Evolutionary conservation across 2,329 filamentous ascomycete species (phyloP), one percentile per base, ranked within the genome.

Genomic region (Juglanconis sp.): DNA sequence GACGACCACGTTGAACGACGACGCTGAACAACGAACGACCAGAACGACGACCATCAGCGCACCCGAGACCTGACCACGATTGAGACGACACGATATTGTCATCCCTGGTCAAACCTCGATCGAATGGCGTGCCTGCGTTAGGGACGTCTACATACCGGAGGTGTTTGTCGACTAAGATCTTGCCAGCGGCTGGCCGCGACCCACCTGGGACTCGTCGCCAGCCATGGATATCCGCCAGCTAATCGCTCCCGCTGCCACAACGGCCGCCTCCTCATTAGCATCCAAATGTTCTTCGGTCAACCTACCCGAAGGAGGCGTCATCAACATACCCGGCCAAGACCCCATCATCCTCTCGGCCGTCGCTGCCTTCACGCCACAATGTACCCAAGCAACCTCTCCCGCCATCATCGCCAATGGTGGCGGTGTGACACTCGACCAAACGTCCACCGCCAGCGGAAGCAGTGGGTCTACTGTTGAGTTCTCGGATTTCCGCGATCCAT

Each of bases 401-500:
- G 71, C 72, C 54, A 75, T 81, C 57, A 74, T 78, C 52, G 72
- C 76, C 47, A 77, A 77, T 57, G 71, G 71, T 10, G 72, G 74
- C 46, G 70, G 77, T 61, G 73, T 75, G 40, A 68, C 68, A 31
- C 64, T 70, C 38, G 70, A 69, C 62, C 68, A 71, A 50, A 57
- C 67, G 5, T 44, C 64, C 53, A 56, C 57, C 31, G 51, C 59
- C 9, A 65, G 66, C 40, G 24, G 24, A 24, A 68, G 73, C 57
- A 69, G 69, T 32, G 24, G 17, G 15, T 17, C 8, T 13, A 67
- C 72, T n/a, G 71, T 72, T 52, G 71, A 75, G 42, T 74, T 87
- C 64, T 84, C 87, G 62, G 86, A 92, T 73, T 85, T 91, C 57
- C 82, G 85, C 64, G 91, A 96, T 69, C 92, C 92, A 8, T 99